Evolutionary conservation across 2,329 filamentous ascomycete genomes (phyloP).

Genomic region (Mariannaea elegans): DNA sequence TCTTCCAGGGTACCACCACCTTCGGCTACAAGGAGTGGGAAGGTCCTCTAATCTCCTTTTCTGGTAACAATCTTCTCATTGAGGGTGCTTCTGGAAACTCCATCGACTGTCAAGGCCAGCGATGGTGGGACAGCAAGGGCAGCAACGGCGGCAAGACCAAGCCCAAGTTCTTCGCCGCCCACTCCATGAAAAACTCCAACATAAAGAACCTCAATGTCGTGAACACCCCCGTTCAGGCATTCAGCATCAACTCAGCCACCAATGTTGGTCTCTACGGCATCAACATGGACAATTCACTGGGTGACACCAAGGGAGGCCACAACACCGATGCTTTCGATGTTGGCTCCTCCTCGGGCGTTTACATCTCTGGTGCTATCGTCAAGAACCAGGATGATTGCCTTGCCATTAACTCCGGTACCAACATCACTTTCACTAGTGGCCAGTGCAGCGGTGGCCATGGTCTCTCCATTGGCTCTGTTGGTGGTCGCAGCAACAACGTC

Average conservation of each 20-base stretch:
- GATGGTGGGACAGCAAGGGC: constrained; percentile 71
- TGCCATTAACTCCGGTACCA: constrained; percentile 62
- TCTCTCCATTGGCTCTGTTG: constrained; percentile 55
- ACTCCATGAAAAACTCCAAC: constrained; percentile 47
- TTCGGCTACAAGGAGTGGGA: constrained; percentile 73
- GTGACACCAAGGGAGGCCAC: constrained; percentile 48
- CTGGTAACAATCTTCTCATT: constrained; percentile 64
- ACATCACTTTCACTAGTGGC: constrained; percentile 56
- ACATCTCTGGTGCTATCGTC: constrained; percentile 61
- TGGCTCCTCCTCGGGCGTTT: constrained; percentile 56
- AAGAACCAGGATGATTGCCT: constrained; percentile 71
- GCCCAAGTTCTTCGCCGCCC: constrained; percentile 67
- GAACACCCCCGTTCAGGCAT: constrained; percentile 54
- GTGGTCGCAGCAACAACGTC: constrained; percentile 59
- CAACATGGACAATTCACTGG: constrained; percentile 50
- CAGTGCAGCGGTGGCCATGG: constrained; percentile 56
- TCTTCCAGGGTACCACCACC: constrained; percentile 72
- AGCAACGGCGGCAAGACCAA: constrained; percentile 68
- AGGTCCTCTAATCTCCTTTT: constrained; percentile 70
- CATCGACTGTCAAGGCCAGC: constrained; percentile 64
- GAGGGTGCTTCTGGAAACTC: constrained; percentile 56
- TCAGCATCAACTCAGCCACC: constrained; percentile 50
- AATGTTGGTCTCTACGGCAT: constrained; percentile 47
- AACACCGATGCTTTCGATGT: constrained; percentile 71
- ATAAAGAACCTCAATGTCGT: constrained; percentile 51